A percentile compares a stretch with the other conserved stretches of the same genome.
phyloP scores from a whole-genome alignment of 495 filamentous ascomycete genomes.

The Penicillium cinerascens region DNA sequence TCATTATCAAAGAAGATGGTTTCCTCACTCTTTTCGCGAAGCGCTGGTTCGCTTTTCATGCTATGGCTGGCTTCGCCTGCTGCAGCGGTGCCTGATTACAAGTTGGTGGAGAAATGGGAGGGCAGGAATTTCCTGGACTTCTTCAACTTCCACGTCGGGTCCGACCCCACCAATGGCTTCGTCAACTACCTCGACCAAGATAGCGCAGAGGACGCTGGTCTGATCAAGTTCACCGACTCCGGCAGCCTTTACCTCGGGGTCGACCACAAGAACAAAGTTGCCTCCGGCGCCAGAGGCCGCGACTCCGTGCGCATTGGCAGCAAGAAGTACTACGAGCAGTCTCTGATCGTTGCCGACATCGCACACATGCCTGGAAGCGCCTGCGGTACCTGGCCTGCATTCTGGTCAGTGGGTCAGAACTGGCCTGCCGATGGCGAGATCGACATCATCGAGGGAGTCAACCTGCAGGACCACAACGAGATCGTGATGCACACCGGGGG shows the following conservation, averaged over 20 bases:
- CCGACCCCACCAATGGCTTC: conserved; percentile 67
- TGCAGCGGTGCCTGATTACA: conserved; percentile 29
- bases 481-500: conserved; percentile 73
- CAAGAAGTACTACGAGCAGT: conserved; percentile 63
- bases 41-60: conserved; percentile 30
- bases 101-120: conserved; percentile 43
- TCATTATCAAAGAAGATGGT: conserved; percentile 15
- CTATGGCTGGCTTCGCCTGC: conserved; percentile 17
- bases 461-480: conserved; percentile 57
- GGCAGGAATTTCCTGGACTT: conserved; percentile 48
- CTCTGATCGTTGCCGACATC: conserved; percentile 71
- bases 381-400: conserved; percentile 75
- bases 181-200: conserved; percentile 60
- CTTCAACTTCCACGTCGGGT: conserved; percentile 47
- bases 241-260: conserved; percentile 52
- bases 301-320: conserved; percentile 64
- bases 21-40: conserved; percentile 17
- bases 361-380: conserved; percentile 67
- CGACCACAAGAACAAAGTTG: conserved; percentile 39
- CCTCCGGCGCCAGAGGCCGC: conserved; percentile 51
- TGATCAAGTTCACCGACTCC: conserved; percentile 54
- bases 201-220: conserved; percentile 51
- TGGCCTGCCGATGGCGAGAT: conserved; percentile 86
- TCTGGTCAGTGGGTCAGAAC: conserved; percentile 68
- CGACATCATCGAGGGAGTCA: conserved; percentile 89